Evolutionary conservation across 257 asterid species (phyloP), one percentile per base, ranked within the genome.

Genomic region (Solanum clarkiae): DNA sequence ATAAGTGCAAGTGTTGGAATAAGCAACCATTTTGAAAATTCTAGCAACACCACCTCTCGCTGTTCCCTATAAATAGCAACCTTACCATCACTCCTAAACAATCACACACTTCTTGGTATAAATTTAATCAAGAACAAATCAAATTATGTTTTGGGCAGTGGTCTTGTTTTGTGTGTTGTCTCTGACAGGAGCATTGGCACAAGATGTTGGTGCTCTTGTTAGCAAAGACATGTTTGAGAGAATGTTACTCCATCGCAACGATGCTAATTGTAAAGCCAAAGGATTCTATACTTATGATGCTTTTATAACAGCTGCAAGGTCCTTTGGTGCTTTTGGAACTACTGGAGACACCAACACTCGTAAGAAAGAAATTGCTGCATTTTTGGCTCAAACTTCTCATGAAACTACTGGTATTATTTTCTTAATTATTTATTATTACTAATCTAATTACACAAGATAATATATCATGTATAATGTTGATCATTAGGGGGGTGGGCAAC

Each of bases 271-370:
- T 16, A 80, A 74, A 4, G 90, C 86, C 7, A 81, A 16, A 9
- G 88, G 87, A 9, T 89, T 89, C 84, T 89, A 89, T n/a, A 87
- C 88, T 20, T 87, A 89, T 60, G 88, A 89, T 15, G 85, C 89
- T 32, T 88, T 89, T 83, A 69, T 87, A 20, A 49, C 84, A 9
- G 89, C 91, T 6, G 86, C 91, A 8, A 69, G 29, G 47, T 85
- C 90, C 63, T 87, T 85, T 26, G 66, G 57, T 3, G 87, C 60
- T 42, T 89, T 89, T 22, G 91, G 82, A 42, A 87, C 90, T 62
- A 85, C 88, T 8, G 90, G 91, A 42, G 86, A 87, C 5, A 8
- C 15, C 36, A 26, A 84, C 26, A 70, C 91, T n/a, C 90, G 86
- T 20, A 89, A 89, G 20, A 65, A 85, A 18, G 91, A 89, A 69